Evolutionary conservation across 805 yeast species (phyloP).

Genomic region (Jamesozyma spencerorum): DNA sequence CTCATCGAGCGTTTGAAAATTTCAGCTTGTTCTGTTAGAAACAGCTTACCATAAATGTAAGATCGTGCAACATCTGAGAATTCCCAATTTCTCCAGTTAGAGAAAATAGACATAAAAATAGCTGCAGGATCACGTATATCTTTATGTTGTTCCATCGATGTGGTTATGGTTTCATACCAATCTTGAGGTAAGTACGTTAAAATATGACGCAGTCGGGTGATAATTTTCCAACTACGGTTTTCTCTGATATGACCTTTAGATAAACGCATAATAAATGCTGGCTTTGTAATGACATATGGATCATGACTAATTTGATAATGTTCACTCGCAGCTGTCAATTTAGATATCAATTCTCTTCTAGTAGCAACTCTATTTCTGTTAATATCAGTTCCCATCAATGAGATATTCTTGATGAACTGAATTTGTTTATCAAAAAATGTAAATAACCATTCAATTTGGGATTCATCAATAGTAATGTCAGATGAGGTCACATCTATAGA

Average conservation of each 20-base stretch:
- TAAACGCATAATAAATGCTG: constrained; percentile 70
- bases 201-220: constrained; percentile 71
- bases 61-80: constrained; percentile 52
- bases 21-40: constrained; percentile 25
- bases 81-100: constrained; percentile 90
- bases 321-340: constrained; percentile 40
- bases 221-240: constrained; percentile 79
- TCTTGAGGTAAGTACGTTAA: constrained; percentile 45
- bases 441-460: constrained; percentile 31
- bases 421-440: constrained; percentile 13
- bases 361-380: constrained; percentile 9
- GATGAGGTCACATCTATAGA: constrained; percentile 26
- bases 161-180: constrained; percentile 33
- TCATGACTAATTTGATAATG: constrained; percentile 59
- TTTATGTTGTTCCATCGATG: constrained; percentile 21
- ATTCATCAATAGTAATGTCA: constrained; percentile 27
- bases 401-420: constrained; percentile 7
- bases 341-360: constrained; percentile 33
- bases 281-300: constrained; percentile 83
- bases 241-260: constrained; percentile 66
- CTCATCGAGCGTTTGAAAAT: constrained; percentile 7
- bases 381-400: constrained; percentile 3
- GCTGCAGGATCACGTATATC: constrained; percentile 40
- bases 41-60: constrained; percentile 44
- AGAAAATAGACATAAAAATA: constrained; percentile 49